Evolutionary conservation across 192 early-diverging fungal genomes (phyloP).

Genomic region (Coemansia sp.): DNA sequence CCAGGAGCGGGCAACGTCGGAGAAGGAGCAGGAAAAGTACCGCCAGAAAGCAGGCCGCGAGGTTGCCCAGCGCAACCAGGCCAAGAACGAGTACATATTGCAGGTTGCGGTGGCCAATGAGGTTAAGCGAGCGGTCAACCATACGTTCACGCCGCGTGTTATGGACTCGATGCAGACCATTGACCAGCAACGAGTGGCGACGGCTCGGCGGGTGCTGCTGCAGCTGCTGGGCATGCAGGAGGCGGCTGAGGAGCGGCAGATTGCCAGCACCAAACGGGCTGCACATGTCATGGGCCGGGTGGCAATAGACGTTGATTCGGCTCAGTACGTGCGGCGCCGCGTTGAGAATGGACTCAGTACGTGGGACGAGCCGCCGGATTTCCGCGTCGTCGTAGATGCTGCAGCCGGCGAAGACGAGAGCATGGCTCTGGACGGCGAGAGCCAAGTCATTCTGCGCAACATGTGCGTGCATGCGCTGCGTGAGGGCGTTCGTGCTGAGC

Average conservation of each 20-base stretch:
- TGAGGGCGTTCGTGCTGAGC: constrained; percentile 18
- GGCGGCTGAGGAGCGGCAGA: constrained; percentile 14
- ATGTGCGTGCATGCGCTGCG: constrained; percentile 29
- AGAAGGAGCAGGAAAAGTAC: constrained; percentile 49
- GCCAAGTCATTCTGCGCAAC: constrained; percentile 46
- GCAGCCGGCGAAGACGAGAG: constrained; percentile 35
- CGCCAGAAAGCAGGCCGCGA: constrained; percentile 29
- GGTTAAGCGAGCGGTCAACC: constrained; percentile 33
- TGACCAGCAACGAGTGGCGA: constrained; percentile 30
- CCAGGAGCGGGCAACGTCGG: constrained; percentile 42
- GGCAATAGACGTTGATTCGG: constrained; percentile 24
- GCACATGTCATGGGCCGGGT: constrained; percentile 26
- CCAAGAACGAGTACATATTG: constrained; percentile 48
- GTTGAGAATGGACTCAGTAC: constrained; percentile 25
- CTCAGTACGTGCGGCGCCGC: constrained; percentile 28
- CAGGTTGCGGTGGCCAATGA: constrained; percentile 39
- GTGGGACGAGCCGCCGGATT: constrained; percentile 50
- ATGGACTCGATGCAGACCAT: constrained; percentile 40
- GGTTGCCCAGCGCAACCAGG: constrained; percentile 33
- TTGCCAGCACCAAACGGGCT: constrained; percentile 14
- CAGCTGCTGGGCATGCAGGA: constrained; percentile 45
- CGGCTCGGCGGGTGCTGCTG: constrained; percentile 20
- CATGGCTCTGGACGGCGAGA: constrained; percentile 33
- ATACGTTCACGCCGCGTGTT: constrained; percentile 25
- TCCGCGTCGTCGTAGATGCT: constrained; percentile 40